Base-by-base conservation (phyloP, 2,329 filamentous ascomycete species). In the Parascedosporium putredinis region DNA sequence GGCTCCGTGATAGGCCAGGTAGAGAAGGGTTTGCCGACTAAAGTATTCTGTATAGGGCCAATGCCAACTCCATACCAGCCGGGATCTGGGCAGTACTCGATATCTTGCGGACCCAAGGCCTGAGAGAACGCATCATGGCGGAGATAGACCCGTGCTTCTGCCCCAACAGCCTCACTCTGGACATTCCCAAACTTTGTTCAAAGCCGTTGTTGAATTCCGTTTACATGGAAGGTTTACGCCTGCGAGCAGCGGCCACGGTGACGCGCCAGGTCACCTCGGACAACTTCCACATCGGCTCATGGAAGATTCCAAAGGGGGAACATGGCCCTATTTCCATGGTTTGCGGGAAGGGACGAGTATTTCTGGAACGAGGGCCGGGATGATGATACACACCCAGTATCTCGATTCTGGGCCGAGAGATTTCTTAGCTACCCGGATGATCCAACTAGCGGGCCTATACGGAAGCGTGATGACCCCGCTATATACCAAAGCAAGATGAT, bases 11-110 rank as follows among this genome's bases (percentile, higher is more conserved):
- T 51, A 6, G 2, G 2, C 4, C 14, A 10, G 2, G 8, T 10
- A 29, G 33, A 42, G n/a, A n/a, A n/a, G n/a, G n/a, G n/a, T n/a
- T n/a, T n/a, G n/a, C n/a, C n/a, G 38, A n/a, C 0, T n/a, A 4
- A 50, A 22, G 6, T 20, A 31, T 18, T 27, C 45, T 8, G 3
- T 43, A n/a, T 48, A 59, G 60, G 1, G 52, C 55, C 20, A 61
- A 63, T 25, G 55, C 58, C 5, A 64, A 64, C 42, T 55, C 58
- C 0, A 54, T 65, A 4, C 62, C 62, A 0, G 55, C 61, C 0
- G 53, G 58, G 3, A 54, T 55, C 1, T 65, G 62, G 62, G 48
- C 51, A 1, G 23, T 65, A 2, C 59, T 64, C 29, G 58, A 64
- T 23, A 27, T 61, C 2, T 50, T 60, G 16, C 47, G 54, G 33